phyloP scores from a whole-genome alignment of 2,329 filamentous ascomycete species.

The Neopestalotiopsis rosae region DNA sequence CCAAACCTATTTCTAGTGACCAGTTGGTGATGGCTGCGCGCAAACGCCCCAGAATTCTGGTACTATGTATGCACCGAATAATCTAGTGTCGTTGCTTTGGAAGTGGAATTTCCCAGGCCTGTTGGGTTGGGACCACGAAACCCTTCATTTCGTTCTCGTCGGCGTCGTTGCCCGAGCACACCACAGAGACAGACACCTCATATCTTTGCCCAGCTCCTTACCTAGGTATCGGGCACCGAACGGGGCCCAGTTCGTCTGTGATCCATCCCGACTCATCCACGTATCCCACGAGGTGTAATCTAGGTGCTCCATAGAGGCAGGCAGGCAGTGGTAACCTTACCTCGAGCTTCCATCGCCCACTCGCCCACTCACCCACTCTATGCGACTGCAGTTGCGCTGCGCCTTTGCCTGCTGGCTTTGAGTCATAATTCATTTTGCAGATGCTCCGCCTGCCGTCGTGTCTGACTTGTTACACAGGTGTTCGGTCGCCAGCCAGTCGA shows the following conservation, averaged over 20 bases:
- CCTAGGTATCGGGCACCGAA: constrained; percentile 15
- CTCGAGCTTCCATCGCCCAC: background rate
- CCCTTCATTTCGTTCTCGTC: background rate
- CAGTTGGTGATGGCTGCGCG: too few relatives aligned
- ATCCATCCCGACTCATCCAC: constrained; percentile 2
- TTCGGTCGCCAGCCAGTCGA: constrained; percentile 12
- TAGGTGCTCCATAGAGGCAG: background rate
- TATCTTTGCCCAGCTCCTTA: background rate
- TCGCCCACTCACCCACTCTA: too few relatives aligned
- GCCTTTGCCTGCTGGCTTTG: constrained; percentile 3
- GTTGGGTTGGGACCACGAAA: background rate
- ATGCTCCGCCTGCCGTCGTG: constrained; percentile 14
- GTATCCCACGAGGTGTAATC: background rate
- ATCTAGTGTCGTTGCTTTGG: background rate
- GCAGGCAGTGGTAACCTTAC: background rate
- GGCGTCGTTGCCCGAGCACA: constrained; percentile 14
- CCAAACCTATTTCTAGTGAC: constrained; percentile 6
- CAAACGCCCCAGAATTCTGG: background rate
- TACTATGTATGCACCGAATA: too few relatives aligned
- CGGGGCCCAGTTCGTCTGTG: background rate
- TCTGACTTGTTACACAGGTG: constrained; percentile 15
- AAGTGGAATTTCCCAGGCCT: background rate
- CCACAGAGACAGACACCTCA: background rate
- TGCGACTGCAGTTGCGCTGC: too few relatives aligned
- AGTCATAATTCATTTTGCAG: constrained; percentile 16